phyloP scores from a whole-genome alignment of 495 filamentous ascomycete species.

The Usnea hakonensis region DNA sequence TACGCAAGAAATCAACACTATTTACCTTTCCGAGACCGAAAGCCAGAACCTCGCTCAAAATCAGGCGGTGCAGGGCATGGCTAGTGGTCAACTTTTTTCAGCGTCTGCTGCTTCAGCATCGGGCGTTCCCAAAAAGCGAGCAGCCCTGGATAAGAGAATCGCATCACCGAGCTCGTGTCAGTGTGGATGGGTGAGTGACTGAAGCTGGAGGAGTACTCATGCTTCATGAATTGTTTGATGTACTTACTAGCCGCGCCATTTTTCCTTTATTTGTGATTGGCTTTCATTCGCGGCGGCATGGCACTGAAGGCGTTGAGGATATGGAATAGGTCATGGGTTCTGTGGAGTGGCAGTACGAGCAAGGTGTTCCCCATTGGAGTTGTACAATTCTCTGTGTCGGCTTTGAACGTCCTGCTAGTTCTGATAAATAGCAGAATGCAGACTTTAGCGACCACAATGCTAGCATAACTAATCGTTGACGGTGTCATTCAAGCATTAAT shows the following conservation, averaged over 20 bases:
- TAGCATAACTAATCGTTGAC: neutral
- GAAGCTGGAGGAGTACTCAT: neutral
- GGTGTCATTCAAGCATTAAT: neutral
- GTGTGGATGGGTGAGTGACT: slow-evolving; percentile 13
- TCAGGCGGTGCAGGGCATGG: neutral
- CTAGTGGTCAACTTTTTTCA: neutral
- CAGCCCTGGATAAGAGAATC: slow-evolving; percentile 4
- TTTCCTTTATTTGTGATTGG: neutral
- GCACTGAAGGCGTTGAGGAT: neutral
- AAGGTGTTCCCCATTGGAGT: slow-evolving; percentile 6
- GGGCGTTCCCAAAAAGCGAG: neutral
- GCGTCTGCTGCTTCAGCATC: neutral
- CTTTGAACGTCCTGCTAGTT: neutral
- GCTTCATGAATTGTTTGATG: neutral
- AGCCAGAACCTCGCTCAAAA: slow-evolving; percentile 26
- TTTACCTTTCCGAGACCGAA: slow-evolving; percentile 55
- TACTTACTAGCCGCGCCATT: neutral
- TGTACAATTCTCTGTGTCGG: neutral
- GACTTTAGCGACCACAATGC: neutral
- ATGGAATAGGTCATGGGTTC: neutral
- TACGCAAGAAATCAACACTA: slow-evolving; percentile 38
- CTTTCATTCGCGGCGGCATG: neutral
- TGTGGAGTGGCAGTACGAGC: neutral
- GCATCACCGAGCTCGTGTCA: neutral
- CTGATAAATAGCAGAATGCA: neutral